Base-by-base conservation (phyloP, 768 basidiomycete species). In the Lactifluus piperatus region DNA sequence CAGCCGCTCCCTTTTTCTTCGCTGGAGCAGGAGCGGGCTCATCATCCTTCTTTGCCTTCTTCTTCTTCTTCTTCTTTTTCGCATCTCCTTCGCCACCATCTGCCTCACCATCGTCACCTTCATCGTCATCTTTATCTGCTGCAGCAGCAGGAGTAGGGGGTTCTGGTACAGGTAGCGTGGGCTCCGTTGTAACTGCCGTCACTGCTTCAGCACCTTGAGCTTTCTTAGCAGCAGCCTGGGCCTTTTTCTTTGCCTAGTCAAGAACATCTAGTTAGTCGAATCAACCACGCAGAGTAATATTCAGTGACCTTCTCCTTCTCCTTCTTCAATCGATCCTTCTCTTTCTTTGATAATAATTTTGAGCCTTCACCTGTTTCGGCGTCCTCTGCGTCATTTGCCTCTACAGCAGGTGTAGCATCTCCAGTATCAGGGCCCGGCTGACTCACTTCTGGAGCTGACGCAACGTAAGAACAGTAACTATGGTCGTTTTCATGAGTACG, bases 321-420 rank as follows among this genome's bases (percentile, higher is more conserved):
- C 75, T 97, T 98, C 82, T 98, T 97, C 61, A 95, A 76, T 70
- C 86, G 86, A 71, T 97, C 94, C 75, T 97, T 97, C 78, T 98
- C 91, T 71, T 95, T 97, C 76, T 97, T 97, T 18, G 87, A 85
- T 36, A 97, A 72, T 32, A 95, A 69, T 72, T 86, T 84, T 4
- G 76, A 75, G 14, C 81, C 89, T 50, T 72, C 73, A 51, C 79
- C 84, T 30, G 79, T 76, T 5, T 64, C 79, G 1, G 69, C 84
- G 7, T 78, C 82, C 24, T 74, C 80, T 22, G 76, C 79, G 13
- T 71, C 70, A 36, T 68, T 74, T 26, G 71, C 39, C 27, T 61
- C 65, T 37, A 68, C 57, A 36, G 66, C 65, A 14, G 58, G 51
- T 61, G 63, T 51, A 37, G 62, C 13, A 9, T 44, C 61, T 48